Base-by-base conservation (phyloP, 768 basidiomycete species). In the Suillus bovinus region DNA sequence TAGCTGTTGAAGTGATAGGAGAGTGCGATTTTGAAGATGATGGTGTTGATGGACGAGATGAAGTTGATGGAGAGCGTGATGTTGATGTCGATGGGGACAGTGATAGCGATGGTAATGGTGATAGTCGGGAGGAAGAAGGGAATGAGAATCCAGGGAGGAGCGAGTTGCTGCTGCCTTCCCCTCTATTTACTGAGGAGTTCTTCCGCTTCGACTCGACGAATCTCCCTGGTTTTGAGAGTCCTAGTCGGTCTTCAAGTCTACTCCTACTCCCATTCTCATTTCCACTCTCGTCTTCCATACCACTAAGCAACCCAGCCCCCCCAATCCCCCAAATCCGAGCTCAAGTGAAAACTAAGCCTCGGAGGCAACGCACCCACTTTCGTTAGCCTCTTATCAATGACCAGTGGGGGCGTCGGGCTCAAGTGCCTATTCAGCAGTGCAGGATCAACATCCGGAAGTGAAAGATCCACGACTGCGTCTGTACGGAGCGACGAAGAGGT, bases 271-370 rank as follows among this genome's bases (percentile, higher is more conserved):
- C 47, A 20, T 24, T 34, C 11, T n/a, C 31, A 1, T 29, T 55
- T 17, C 53, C 34, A 29, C 83, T 83, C 24, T 16, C 47, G 20
- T 64, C 54, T 36, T 83, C 69, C 54, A 86, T 80, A 3, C 81
- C 84, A n/a, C 77, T 82, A 36, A 87, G 77, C 39, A 87, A 66
- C 7, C 82, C 78, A 66, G 83, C 79, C 11, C 82, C 82, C 79
- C 87, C 86, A 87, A 31, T 78, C 77, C 11, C 81, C 85, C 13
- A 62, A 60, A 58, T 82, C 80, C 11, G 55, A 17, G 38, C 27
- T 56, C 39, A 78, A 77, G 62, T 85, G 83, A 33, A 86, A 74
- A 5, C 85, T 86, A 34, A 88, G 67, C 16, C 86, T 81, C 13
- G 86, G 86, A 0, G 86, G 82, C 34, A 68, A 34, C 20, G 53